Evolutionary conservation across 2,329 filamentous ascomycete genomes (phyloP), one percentile per base, ranked within the genome.

Genomic region (Verticillium alfalfae): DNA sequence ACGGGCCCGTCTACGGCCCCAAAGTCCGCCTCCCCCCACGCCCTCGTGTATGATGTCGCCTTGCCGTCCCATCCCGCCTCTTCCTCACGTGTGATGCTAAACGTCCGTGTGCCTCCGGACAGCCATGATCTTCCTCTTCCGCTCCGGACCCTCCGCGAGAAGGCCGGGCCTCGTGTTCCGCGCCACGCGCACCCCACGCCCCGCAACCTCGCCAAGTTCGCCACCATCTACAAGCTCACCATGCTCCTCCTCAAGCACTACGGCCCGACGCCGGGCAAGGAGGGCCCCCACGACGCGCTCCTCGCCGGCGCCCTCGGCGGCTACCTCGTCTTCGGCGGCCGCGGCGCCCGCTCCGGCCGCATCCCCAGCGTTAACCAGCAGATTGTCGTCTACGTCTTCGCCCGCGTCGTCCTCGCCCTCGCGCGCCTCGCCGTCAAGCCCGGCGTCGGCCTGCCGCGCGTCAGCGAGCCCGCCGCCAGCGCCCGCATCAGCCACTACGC

Each of bases 11-110:
- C 66, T 99, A 99, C 78, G 95, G 95, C 64, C 88, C 91, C 70
- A 98, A 98, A 85, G 92, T 99, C 76, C 93, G 95, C 66, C 98
- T 99, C 79, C 95, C 95, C 95, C 66, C 95, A 99, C 79, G 95
- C 95, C 64, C 84, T 99, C 68, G 95, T 99, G 81, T 84, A 76
- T 65, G 80, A 66, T 15, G 41, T 34, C 56, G 26, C 58, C 59
- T 8, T 12, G 10, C 34, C 36, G 4, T 5, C 37, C 13, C 5
- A 13, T 39, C 26, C 22, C 57, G 22, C 34, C 37, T 18, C 39
- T 22, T 4, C 7, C 22, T 18, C 2, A 16, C 3, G 3, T 49
- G 34, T n/a, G 39, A 58, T n/a, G 45, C 63, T 66, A 55, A 55
- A 65, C 39, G 13, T 13, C 13, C 22, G 5, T 60, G 26, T 4